phyloP scores from a whole-genome alignment of 192 early-diverging fungal genomes.

The Backusella liffmaniae region DNA sequence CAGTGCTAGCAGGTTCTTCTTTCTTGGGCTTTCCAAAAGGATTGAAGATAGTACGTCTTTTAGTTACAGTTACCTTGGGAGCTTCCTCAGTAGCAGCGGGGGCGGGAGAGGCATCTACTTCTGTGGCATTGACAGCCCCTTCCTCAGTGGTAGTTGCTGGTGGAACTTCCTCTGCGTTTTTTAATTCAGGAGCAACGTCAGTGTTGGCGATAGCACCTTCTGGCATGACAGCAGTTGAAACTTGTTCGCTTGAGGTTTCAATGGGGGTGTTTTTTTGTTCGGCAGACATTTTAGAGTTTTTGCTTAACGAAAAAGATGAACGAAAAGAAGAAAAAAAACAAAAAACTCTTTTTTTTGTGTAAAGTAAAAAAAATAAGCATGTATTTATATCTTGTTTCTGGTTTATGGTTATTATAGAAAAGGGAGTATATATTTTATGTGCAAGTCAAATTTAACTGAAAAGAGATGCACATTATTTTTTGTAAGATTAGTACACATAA shows the following conservation, averaged over 20 bases:
- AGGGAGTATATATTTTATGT: neutral
- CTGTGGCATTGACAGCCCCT: slow-evolving; percentile 22
- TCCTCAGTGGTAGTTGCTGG: neutral
- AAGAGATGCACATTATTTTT: neutral
- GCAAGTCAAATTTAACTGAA: neutral
- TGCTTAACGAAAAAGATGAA: neutral
- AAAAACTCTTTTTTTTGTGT: slow-evolving; percentile 1
- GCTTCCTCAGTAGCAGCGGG: neutral
- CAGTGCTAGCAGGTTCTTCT: neutral
- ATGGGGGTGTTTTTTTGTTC: neutral
- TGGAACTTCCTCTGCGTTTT: slow-evolving; percentile 15
- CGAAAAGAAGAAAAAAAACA: neutral
- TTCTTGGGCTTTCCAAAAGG: slow-evolving; percentile 14
- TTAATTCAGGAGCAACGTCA: slow-evolving; percentile 4
- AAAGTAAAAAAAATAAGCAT: neutral
- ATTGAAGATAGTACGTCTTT: slow-evolving; percentile 15
- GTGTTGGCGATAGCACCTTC: neutral
- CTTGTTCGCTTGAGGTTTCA: neutral
- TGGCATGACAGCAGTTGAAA: slow-evolving; percentile 6
- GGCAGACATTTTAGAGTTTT: neutral
- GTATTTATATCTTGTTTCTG: slow-evolving; percentile 2
- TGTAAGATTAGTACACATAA: neutral
- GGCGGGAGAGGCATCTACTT: neutral
- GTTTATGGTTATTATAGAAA: slow-evolving; percentile 3
- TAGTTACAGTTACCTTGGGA: slow-evolving; percentile 4